Conservation (phyloP, 805 yeast genomes). For the Starmerella khaoyaiensis region DNA sequence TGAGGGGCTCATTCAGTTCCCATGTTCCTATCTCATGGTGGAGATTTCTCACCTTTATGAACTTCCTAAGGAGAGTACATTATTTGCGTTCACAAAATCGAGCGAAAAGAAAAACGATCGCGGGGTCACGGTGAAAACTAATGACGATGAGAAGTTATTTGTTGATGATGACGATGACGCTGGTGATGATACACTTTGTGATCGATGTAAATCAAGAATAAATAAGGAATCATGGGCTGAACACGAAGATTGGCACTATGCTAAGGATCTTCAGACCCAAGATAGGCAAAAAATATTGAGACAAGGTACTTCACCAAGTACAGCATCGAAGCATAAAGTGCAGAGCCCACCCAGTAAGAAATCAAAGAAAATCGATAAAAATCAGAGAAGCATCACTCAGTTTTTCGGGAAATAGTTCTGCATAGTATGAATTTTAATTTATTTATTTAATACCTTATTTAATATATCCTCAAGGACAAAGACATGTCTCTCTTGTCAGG, state of each 20-base stretch:
- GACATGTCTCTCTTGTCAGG: no score
- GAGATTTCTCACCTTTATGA: conserved; percentile 17
- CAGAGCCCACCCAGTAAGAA: not conserved
- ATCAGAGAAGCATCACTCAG: conserved; percentile 14
- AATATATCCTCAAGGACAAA: no score
- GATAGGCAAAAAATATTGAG: not conserved
- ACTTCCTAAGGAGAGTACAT: conserved; percentile 17
- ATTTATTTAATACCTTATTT: not conserved
- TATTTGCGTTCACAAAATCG: conserved; percentile 6
- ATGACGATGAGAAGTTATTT: conserved; percentile 11
- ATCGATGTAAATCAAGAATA: conserved; percentile 23
- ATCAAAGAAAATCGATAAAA: not conserved
- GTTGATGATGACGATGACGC: conserved; percentile 13
- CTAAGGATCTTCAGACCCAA: conserved; percentile 23
- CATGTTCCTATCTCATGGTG: conserved; percentile 14
- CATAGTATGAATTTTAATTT: not conserved
- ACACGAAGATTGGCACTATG: conserved; percentile 34
- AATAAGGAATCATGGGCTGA: conserved; percentile 20
- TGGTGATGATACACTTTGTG: conserved; percentile 24
- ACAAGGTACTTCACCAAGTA: not conserved
- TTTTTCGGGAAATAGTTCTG: conserved; percentile 8
- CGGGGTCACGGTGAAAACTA: no score
- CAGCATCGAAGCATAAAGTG: not conserved
- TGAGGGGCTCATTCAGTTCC: conserved; percentile 7
- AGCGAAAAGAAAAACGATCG: not conserved